These are phyloP conservation scores for Aspergillus brunneoviolaceus DNA, from an alignment of 2,329 filamentous ascomycete genomes.

Conservation along the genomic window DNA sequence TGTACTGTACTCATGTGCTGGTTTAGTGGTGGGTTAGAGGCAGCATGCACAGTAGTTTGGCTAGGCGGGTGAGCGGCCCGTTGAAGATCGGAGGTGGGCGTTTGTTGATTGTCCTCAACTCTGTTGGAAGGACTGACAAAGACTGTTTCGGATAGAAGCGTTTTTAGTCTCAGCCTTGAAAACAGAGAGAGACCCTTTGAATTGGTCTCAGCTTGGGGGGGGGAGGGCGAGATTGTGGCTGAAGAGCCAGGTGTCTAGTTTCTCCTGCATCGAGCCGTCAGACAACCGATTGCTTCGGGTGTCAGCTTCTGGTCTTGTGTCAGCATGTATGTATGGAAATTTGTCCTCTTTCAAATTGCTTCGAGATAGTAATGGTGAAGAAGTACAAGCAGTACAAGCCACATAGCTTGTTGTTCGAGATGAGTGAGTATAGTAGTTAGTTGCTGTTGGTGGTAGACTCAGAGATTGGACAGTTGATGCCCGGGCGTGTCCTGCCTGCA, in stretches of 20 bases:
- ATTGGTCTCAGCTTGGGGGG: background rate
- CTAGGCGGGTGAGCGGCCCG: background rate
- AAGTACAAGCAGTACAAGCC: background rate
- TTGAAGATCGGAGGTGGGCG: background rate
- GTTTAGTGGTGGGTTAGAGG: background rate
- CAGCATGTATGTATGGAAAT: background rate
- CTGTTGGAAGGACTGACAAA: background rate
- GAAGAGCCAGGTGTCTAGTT: conserved; percentile 5
- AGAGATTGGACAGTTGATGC: conserved; percentile 15
- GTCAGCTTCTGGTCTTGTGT: background rate
- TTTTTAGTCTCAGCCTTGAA: background rate
- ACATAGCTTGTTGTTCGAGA: background rate
- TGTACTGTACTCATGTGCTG: background rate
- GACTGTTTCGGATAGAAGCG: background rate
- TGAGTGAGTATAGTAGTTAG: background rate
- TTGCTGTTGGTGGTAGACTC: background rate
- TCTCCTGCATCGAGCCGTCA: background rate
- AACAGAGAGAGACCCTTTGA: background rate
- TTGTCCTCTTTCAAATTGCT: background rate
- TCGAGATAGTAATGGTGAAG: background rate
- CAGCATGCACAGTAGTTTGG: background rate
- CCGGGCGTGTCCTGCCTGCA: background rate
- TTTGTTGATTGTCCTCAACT: background rate
- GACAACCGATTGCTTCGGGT: background rate
- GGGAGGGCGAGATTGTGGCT: background rate